Percentiles rank a stretch among this genome's conserved stretches.
phyloP scores from a whole-genome alignment of 495 filamentous ascomycete genomes.

The Rhizodiscina lignyota region DNA sequence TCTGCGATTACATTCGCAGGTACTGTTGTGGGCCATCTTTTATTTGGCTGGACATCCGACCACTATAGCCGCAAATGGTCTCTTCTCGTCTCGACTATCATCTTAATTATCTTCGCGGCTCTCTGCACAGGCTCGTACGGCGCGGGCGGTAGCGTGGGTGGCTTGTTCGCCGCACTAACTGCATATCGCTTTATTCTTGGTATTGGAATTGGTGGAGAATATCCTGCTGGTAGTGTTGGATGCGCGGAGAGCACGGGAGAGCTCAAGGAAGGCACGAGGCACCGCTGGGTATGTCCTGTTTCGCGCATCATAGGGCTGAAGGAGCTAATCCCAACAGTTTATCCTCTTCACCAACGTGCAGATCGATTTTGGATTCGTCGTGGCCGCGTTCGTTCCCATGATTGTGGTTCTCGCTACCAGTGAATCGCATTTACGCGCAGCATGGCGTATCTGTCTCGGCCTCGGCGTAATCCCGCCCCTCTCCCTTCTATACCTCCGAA shows the following conservation, averaged over 20 bases:
- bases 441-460: conserved; percentile 62
- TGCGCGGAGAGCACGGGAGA: conserved; percentile 74
- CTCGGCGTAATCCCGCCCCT: conserved; percentile 68
- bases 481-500: conserved; percentile 53
- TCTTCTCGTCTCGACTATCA: conserved; percentile 60
- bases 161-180: conserved; percentile 66
- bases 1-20: conserved; percentile 73
- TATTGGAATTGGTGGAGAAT: conserved; percentile 55
- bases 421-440: conserved; percentile 51
- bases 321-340: no score
- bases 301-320: no score
- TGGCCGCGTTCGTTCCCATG: conserved; percentile 57
- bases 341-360: conserved; percentile 84
- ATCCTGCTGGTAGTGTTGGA: conserved; percentile 75
- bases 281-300: no score
- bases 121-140: conserved; percentile 64
- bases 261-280: conserved; percentile 59
- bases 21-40: conserved; percentile 68
- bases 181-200: conserved; percentile 75
- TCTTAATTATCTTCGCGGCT: conserved; percentile 74
- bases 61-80: conserved; percentile 72
- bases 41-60: conserved; percentile 71
- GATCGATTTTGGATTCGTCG: conserved; percentile 68
- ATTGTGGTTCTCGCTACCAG: conserved; percentile 44
- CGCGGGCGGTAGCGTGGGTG: conserved; percentile 37